A percentile compares a stretch with the other conserved stretches of the same genome.
Conservation (phyloP, 129 eudicot genomes). For the Smallanthus sonchifolius region DNA sequence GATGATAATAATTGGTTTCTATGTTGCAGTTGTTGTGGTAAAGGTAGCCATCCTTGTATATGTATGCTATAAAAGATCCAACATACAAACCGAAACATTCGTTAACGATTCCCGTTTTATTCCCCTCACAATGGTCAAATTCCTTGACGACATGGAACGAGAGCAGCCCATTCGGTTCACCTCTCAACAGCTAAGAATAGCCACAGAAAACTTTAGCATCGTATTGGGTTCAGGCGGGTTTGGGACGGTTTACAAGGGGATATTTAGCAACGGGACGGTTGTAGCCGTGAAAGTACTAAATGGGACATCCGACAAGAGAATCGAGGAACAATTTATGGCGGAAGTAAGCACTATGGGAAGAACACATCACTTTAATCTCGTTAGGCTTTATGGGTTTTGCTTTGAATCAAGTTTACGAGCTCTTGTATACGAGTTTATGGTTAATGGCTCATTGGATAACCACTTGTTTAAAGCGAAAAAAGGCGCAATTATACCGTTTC, state of each 20-base stretch:
- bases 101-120: neutral
- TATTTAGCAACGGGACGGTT: neutral
- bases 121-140: neutral
- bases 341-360: too few species aligned
- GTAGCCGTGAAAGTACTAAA: neutral
- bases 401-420: neutral
- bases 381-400: too few species aligned
- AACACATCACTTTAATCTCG: too few species aligned
- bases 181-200: neutral
- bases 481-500: neutral
- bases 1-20: neutral
- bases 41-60: neutral
- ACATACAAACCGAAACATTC: neutral
- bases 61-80: neutral
- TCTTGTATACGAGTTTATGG: constrained; percentile 29
- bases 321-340: neutral
- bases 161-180: neutral
- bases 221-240: neutral
- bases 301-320: neutral
- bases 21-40: neutral
- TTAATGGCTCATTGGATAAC: constrained; percentile 11
- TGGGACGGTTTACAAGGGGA: too few species aligned
- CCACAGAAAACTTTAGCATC: neutral
- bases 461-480: neutral
- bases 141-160: neutral